A percentile compares a stretch with the other conserved stretches of the same genome.
phyloP scores from a whole-genome alignment of 345 rosid species.

The Litchi chinensis region DNA sequence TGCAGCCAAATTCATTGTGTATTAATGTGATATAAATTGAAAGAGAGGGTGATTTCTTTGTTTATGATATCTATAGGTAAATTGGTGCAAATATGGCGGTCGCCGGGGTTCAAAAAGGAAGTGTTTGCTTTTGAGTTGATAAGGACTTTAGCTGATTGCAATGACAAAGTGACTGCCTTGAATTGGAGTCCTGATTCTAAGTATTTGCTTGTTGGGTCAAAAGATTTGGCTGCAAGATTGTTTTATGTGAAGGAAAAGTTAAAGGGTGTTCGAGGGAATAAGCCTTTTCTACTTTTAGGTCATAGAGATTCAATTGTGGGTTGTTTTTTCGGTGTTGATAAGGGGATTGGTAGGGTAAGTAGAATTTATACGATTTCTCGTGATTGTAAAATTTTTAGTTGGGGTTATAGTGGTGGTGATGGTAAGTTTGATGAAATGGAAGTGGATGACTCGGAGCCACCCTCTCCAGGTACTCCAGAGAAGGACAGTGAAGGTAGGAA shows the following conservation, averaged over 20 bases:
- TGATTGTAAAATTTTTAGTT: constrained; percentile 79
- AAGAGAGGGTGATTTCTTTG: not conserved
- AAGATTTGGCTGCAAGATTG: constrained; percentile 79
- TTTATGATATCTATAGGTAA: constrained; percentile 51
- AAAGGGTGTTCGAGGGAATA: constrained; percentile 49
- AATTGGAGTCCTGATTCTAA: constrained; percentile 80
- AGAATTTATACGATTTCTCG: constrained; percentile 71
- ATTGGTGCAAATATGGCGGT: constrained; percentile 83
- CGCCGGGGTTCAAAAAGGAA: constrained; percentile 78
- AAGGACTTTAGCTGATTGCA: constrained; percentile 79
- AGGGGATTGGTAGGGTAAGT: constrained; percentile 47
- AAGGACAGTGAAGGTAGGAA: constrained; percentile 53
- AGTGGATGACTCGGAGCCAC: constrained; percentile 45
- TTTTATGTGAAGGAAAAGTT: constrained; percentile 61
- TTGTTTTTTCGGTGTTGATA: constrained; percentile 85
- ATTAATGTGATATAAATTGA: not conserved
- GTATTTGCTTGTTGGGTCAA: constrained; percentile 83
- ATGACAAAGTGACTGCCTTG: constrained; percentile 63
- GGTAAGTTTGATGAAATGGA: constrained; percentile 30
- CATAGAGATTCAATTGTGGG: constrained; percentile 88
- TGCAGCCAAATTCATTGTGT: not conserved
- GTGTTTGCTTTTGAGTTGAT: constrained; percentile 70
- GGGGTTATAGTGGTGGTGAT: constrained; percentile 53
- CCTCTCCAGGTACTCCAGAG: constrained; percentile 70
- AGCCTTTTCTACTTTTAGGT: constrained; percentile 80